Conservation (phyloP, 2,329 filamentous ascomycete genomes). For the Didymellaceae sp. region DNA sequence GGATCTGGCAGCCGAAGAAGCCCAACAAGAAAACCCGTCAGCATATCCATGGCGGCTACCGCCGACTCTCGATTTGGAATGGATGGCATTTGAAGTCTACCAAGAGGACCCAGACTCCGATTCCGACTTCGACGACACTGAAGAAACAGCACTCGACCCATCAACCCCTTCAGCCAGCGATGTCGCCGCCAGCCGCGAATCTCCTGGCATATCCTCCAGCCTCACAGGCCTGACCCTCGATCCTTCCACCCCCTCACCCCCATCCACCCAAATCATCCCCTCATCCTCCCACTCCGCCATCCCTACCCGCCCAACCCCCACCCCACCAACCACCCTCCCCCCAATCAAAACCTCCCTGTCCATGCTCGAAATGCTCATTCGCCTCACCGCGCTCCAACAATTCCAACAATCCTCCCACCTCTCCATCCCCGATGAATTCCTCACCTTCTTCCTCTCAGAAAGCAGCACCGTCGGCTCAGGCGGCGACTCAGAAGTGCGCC, state of each 20-base stretch:
- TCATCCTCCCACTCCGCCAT: conserved; percentile 31
- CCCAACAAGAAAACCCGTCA: conserved; percentile 22
- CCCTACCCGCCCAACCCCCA: conserved; percentile 17
- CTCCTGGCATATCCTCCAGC: conserved; percentile 49
- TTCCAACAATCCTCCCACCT: conserved; percentile 89
- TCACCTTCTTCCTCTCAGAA: conserved; percentile 84
- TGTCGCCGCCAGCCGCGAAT: conserved; percentile 35
- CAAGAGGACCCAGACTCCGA: conserved; percentile 67
- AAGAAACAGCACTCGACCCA: conserved; percentile 24
- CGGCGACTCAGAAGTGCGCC: conserved; percentile 65
- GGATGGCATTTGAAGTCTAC: conserved; percentile 89
- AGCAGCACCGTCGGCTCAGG: conserved; percentile 70
- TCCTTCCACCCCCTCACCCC: conserved; percentile 31
- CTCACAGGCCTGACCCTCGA: conserved; percentile 57
- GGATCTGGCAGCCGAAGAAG: conserved; percentile 15
- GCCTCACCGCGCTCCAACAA: conserved; percentile 85
- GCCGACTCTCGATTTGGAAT: conserved; percentile 81
- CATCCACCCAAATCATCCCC: conserved; percentile 26
- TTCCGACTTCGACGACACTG: conserved; percentile 55
- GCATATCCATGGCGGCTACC: conserved; percentile 67
- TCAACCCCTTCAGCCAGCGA: conserved; percentile 15
- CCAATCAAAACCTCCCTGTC: conserved; percentile 73
- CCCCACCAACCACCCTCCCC: conserved; percentile 44
- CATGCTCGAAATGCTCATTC: conserved; percentile 85
- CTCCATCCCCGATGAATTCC: conserved; percentile 86